Evolutionary conservation across 1,139 yeast species (phyloP).

Genomic region (Pichia norvegensis): DNA sequence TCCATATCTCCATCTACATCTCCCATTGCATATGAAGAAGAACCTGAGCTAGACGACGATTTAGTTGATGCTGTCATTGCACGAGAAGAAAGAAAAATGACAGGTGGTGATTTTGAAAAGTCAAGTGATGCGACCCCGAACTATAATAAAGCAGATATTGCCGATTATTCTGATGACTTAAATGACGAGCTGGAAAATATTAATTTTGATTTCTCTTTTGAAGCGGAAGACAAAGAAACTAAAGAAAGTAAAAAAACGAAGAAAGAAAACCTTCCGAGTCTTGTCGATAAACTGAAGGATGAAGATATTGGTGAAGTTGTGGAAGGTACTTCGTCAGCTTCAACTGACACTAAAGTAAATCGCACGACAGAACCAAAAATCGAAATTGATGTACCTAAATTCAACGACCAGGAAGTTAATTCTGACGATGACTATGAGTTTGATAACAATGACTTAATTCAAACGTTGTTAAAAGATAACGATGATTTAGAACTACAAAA

Average conservation of each 20-base stretch:
- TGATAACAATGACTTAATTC: constrained; percentile 63
- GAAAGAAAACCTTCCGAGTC: constrained; percentile 18
- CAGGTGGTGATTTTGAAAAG: constrained; percentile 9
- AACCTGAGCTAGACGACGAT: constrained; percentile 26
- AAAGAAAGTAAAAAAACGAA: constrained; percentile 9
- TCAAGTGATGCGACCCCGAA: not conserved
- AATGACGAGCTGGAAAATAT: constrained; percentile 31
- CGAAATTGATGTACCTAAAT: constrained; percentile 39
- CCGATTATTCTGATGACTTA: constrained; percentile 13
- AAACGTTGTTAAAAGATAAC: constrained; percentile 60
- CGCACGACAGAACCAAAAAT: constrained; percentile 15
- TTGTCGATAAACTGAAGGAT: constrained; percentile 10
- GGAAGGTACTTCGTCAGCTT: not conserved
- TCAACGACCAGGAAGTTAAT: constrained; percentile 45
- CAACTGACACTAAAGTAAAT: constrained; percentile 2
- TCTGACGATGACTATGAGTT: constrained; percentile 67
- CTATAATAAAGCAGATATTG: constrained; percentile 9
- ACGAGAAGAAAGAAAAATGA: constrained; percentile 21
- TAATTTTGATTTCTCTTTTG: constrained; percentile 53
- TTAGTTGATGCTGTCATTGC: constrained; percentile 26
- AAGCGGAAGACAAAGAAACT: constrained; percentile 29
- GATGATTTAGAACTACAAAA: constrained; percentile 46
- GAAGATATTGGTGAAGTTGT: constrained; percentile 73
- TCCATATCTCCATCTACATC: constrained; percentile 10
- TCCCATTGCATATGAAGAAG: constrained; percentile 13